Evolutionary conservation across 345 rosid species (phyloP), one percentile per base, ranked within the genome.

Genomic region (Brassica juncea): DNA sequence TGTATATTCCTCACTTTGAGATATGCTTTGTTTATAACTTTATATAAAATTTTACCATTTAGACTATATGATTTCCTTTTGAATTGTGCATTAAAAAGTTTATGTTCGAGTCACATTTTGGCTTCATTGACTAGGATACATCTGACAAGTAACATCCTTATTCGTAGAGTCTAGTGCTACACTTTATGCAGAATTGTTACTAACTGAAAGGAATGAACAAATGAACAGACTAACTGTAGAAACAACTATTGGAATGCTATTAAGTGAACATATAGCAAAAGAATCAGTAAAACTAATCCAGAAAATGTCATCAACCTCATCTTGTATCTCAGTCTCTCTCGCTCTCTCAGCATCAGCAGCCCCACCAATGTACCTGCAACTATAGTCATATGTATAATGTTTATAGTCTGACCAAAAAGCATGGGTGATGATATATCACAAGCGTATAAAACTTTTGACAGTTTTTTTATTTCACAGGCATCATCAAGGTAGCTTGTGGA

Each of bases 401-500:
- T 64, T 44, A 67, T 60, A 68, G 25, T 16, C 25, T 21, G 35
- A 52, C 12, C 5, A 67, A 59, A 30, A 61, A 49, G 27, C 23
- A 60, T 9, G 44, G 70, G 19, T 9, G 72, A 19, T 19, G 7
- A 19, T 19, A 19, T 64, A 6, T 37, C 31, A 4, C 4, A 3
- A 34, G 11, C 16, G 37, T 72, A 19, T 15, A 42, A 31, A n/a
- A 61, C 0, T 62, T 23, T 47, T 31, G 52, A 39, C 44, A 7
- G 34, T 16, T 37, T 70, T 77, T 47, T 70, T 77, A 88, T 96
- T 93, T 90, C 30, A 95, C 97, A 55, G 92, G 90, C 99, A 92
- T 94, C 97, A 94, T 91, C 78, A 94, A 58, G 30, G 95, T 91
- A 8, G 99, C 99, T 81, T 94, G 99, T 42, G 99, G 99, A 80